Evolutionary conservation across 2,329 filamentous ascomycete species (phyloP).

Genomic region (Diplocarpon rosae): DNA sequence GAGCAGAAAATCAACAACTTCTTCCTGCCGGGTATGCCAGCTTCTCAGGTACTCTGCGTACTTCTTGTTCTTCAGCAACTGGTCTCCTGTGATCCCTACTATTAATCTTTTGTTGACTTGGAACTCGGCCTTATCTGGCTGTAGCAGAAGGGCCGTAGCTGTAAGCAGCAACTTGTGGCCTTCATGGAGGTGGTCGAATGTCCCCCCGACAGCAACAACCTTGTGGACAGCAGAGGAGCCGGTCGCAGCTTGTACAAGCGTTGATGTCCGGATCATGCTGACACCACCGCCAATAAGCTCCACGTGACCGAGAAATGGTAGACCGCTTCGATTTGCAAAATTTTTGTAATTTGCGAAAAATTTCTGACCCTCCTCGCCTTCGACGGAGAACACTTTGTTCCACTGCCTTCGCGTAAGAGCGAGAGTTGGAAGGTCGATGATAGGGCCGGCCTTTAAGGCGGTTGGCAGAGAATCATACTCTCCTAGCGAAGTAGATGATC

Average conservation of each 20-base stretch:
- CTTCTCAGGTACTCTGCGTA: constrained; percentile 69
- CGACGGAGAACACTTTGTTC: constrained; percentile 53
- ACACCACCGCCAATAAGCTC: constrained; percentile 42
- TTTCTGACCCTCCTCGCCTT: constrained; percentile 51
- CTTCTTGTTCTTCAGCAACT: constrained; percentile 80
- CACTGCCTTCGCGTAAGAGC: constrained; percentile 46
- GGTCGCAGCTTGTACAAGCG: constrained; percentile 3
- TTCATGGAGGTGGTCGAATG: constrained; percentile 90
- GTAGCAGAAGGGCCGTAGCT: constrained; percentile 64
- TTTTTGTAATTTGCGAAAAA: constrained; percentile 41
- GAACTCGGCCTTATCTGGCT: constrained; percentile 33
- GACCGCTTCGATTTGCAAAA: constrained; percentile 36
- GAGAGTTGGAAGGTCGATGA: constrained; percentile 39
- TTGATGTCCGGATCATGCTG: constrained; percentile 30
- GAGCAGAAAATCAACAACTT: constrained; percentile 62
- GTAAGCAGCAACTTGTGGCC: constrained; percentile 94
- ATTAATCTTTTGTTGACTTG: constrained; percentile 48
- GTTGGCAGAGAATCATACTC: constrained; percentile 31
- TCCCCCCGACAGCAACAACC: constrained; percentile 75
- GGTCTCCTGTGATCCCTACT: constrained; percentile 81
- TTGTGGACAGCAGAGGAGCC: constrained; percentile 32
- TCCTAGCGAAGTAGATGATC: constrained; percentile 32
- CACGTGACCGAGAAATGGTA: constrained; percentile 39
- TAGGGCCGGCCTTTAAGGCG: constrained; percentile 26
- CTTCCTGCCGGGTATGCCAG: constrained; percentile 64